These are phyloP conservation scores for Candida ulmi DNA, from an alignment of 805 yeast genomes.

Conservation along the genomic window DNA sequence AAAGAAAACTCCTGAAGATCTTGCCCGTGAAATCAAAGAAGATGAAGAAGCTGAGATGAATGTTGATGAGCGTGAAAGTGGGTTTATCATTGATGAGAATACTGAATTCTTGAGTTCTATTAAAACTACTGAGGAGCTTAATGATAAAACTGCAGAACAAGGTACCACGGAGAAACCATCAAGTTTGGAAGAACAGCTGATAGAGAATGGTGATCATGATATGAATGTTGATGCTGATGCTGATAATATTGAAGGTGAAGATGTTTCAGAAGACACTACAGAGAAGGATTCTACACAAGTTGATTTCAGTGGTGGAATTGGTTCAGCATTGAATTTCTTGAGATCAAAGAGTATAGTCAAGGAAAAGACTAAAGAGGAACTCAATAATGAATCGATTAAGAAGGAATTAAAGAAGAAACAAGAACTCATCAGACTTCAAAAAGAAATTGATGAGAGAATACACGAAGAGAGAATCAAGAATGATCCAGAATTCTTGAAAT, in stretches of 20 bases:
- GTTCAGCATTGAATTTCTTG: slow-evolving; percentile 17
- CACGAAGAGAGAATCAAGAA: slow-evolving; percentile 9
- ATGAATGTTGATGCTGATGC: background rate
- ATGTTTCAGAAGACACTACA: background rate
- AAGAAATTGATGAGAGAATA: slow-evolving; percentile 13
- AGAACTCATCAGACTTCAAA: slow-evolving; percentile 10
- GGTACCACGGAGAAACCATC: no score
- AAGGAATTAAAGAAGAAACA: slow-evolving; percentile 11
- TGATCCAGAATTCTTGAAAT: slow-evolving; percentile 15
- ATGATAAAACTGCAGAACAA: background rate
- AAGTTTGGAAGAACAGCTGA: no score
- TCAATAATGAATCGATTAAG: slow-evolving; percentile 6
- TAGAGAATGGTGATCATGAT: background rate
- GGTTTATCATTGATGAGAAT: slow-evolving; percentile 29
- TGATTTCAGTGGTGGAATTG: slow-evolving; percentile 20
- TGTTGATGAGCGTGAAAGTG: slow-evolving; percentile 8
- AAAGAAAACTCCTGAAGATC: slow-evolving; percentile 13
- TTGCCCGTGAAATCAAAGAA: slow-evolving; percentile 18
- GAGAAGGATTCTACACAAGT: slow-evolving; percentile 2
- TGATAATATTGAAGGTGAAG: background rate
- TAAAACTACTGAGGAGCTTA: slow-evolving; percentile 7
- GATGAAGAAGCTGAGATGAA: slow-evolving; percentile 12
- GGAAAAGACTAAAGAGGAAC: slow-evolving; percentile 6
- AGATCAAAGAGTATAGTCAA: slow-evolving; percentile 15
- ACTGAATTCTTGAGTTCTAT: slow-evolving; percentile 29